Evolutionary conservation across 352 stramenopile species (phyloP), one percentile per base, ranked within the genome.

Genomic region (Blastocystis hominis): DNA sequence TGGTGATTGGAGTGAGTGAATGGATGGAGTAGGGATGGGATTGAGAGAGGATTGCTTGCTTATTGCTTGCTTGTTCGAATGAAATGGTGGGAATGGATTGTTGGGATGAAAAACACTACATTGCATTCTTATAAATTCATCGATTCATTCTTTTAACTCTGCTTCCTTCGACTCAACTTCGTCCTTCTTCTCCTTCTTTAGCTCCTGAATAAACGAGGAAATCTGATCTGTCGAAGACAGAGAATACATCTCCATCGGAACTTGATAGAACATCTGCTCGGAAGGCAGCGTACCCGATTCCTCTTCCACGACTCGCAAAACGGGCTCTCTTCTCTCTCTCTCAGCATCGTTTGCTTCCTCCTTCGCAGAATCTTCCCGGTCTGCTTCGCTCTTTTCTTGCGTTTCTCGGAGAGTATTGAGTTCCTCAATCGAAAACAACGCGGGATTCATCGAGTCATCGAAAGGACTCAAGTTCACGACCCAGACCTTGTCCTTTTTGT

Each of bases 401-500:
- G n/a, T 20, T 59, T 59, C 50, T 59, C 10, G n/a, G 13, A 59
- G 50, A n/a, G 50, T n/a, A 24, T 17, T 6, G 4, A 80, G 30
- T 64, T 80, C 70, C n/a, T 80, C 70, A 20, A 42, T 38, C 20
- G 70, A 66, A 38, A 80, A 80, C 7, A 80, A 46, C 38, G 38
- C 70, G 4, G 46, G 20, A 38, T 80, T 80, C 70, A 80, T 80
- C 44, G 13, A 40, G 34, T 80, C 70, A 40, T 63, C 53, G 30
- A 64, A 54, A 24, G 70, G n/a, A 38, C 55, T 64, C 6, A 80
- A 17, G 44, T 80, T 80, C 20, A 80, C 70, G 17, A 80, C 70
- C 70, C 70, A 80, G 3, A 80, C 70, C 20, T 62, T 61, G 10
- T 80, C 20, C 44, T 80, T 61, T 47, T 80, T 80, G 70, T 80